Base-by-base conservation (phyloP, 2,329 filamentous ascomycete species). In the Tolypocladium sp. region DNA sequence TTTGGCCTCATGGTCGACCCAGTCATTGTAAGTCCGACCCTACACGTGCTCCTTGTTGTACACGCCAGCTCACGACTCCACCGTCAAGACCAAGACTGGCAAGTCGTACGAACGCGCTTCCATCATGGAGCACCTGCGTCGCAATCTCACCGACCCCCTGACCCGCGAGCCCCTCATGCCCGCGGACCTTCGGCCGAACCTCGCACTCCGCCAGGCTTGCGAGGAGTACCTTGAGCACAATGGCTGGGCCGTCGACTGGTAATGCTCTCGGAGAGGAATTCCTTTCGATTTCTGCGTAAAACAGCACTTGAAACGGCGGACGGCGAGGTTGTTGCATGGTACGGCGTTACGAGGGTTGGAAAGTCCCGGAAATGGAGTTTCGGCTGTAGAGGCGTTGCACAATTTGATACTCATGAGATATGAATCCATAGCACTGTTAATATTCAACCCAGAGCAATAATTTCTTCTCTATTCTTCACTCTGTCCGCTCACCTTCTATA, bases 181-280 rank as follows among this genome's bases (percentile, higher is more conserved):
- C 1, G 76, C 79, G 1, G 91, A 97, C 52, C 73, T 97, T 58
- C 80, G 92, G 49, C 88, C 91, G 0, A 97, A 97, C 70, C 79
- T 95, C 52, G 88, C 83, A 1, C 77, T 97, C 60, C 91, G 87
- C 71, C 83, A 90, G 57, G 93, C 91, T 0, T 95, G 91, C 69
- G 86, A 90, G 53, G 90, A 94, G 65, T 97, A 96, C 67, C 76
- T 97, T 60, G 82, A 89, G 35, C 79, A 90, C 65, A 97, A 96
- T 67, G 92, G 91, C 12, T 96, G 94, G 90, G 91, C 92, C 1
- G 92, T 90, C 44, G 92, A 97, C 71, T 97, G 90, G 88, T 96
- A 41, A 58, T 33, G n/a, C 13, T 8, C 25, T 22, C 8, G 9
- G 17, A n/a, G 10, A 52, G 46, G 10, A 2, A 15, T 33, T 12